phyloP scores from a whole-genome alignment of 305 asterid genomes.

The Solanum aculeatissimum region DNA sequence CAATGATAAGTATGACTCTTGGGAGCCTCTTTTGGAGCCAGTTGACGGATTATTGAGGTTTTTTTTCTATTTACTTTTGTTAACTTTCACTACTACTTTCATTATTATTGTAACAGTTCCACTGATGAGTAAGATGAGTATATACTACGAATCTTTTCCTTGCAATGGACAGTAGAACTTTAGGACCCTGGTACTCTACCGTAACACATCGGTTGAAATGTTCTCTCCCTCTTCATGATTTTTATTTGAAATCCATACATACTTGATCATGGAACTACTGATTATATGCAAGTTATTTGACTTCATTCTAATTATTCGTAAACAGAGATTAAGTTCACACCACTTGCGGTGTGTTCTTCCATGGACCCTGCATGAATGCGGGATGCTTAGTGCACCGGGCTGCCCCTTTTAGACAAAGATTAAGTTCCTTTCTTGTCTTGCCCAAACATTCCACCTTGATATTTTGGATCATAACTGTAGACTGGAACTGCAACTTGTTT shows the following conservation, averaged over 20 bases:
- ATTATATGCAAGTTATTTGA: background rate
- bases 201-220: background rate
- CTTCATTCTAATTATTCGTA: background rate
- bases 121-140: background rate
- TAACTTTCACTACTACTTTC: background rate
- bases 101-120: background rate
- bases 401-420: background rate
- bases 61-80: background rate
- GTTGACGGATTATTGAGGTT: constrained; percentile 87
- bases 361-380: background rate
- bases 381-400: background rate
- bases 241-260: background rate
- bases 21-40: constrained; percentile 97
- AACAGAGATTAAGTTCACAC: background rate
- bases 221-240: background rate
- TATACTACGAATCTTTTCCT: background rate
- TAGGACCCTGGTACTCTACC: background rate
- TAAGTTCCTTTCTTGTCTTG: background rate
- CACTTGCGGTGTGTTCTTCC: background rate
- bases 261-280: background rate
- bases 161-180: background rate
- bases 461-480: background rate
- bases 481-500: background rate
- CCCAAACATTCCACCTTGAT: background rate
- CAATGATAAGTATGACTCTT: constrained; percentile 89